These are phyloP conservation scores for Cryphonectria nitschkei DNA, from an alignment of 2,329 filamentous ascomycete genomes.

Conservation along the genomic window DNA sequence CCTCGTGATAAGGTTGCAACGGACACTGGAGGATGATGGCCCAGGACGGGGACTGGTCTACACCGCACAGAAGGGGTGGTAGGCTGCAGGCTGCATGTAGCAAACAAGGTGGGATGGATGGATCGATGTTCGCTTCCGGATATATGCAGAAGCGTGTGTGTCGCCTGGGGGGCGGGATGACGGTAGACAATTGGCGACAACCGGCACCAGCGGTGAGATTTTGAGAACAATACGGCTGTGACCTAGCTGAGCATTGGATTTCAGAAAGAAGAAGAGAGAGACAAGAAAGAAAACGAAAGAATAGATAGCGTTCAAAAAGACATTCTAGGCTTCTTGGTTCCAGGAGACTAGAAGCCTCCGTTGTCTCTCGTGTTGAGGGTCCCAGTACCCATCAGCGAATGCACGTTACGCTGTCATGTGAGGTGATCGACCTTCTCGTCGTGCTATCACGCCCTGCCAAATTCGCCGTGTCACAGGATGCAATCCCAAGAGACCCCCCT, in stretches of 20 bases:
- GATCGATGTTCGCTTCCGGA: not conserved
- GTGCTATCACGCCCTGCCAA: not conserved
- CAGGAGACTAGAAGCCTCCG: not conserved
- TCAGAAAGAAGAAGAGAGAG: not conserved
- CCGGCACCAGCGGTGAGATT: not conserved
- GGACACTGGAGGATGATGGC: not conserved
- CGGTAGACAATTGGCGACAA: not conserved
- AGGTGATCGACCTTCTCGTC: not conserved
- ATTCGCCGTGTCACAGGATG: not conserved
- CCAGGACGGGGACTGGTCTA: constrained; percentile 21
- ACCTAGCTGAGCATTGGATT: not conserved
- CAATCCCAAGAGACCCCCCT: not conserved
- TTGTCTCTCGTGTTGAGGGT: not conserved
- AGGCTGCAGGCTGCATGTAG: constrained; percentile 12
- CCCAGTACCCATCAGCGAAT: not conserved
- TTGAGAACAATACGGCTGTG: not conserved
- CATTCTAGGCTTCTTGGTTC: not conserved
- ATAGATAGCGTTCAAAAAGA: not conserved
- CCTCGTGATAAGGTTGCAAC: constrained; percentile 12
- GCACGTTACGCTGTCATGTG: constrained; percentile 10
- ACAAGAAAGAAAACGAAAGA: not conserved
- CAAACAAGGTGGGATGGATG: not conserved
- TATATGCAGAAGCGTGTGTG: constrained; percentile 2
- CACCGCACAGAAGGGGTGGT: constrained; percentile 13
- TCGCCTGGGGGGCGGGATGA: not conserved